These are phyloP conservation scores for Trichosporon coremiiforme DNA, from an alignment of 1,284 basidiomycete species.

Conservation along the genomic window DNA sequence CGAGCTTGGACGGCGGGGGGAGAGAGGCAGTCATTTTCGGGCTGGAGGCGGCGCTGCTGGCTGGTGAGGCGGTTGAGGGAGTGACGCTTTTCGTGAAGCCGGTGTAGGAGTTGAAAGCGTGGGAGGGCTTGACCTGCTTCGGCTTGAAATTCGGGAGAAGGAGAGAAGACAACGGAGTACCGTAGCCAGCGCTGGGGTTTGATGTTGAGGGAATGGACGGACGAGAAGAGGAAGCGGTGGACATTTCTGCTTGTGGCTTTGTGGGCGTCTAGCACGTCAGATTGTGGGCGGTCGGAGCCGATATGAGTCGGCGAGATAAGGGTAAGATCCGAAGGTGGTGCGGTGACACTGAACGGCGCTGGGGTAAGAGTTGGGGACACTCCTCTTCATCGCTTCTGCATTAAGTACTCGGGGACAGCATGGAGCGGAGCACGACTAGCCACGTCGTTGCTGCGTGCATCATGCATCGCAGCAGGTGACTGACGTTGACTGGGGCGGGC, in stretches of 20 bases:
- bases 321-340: constrained; percentile 13
- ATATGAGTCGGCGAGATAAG: not conserved
- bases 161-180: not conserved
- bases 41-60: constrained; percentile 5
- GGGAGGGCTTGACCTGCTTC: constrained; percentile 14
- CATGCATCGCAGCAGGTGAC: constrained; percentile 13
- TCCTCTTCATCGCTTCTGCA: not conserved
- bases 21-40: constrained; percentile 16
- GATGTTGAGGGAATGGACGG: not conserved
- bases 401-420: not conserved
- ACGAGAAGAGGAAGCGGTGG: constrained; percentile 1
- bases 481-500: not conserved
- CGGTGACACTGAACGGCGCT: not conserved
- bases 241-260: not conserved
- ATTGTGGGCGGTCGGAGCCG: constrained; percentile 1
- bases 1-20: constrained; percentile 7
- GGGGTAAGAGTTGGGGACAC: not conserved
- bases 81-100: constrained; percentile 9
- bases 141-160: constrained; percentile 15
- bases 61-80: not conserved
- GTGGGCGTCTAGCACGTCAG: constrained; percentile 11
- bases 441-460: not conserved
- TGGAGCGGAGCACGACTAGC: constrained; percentile 6
- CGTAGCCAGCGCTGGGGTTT: not conserved
- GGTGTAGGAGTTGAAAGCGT: constrained; percentile 18